phyloP scores from a whole-genome alignment of 1,284 basidiomycete species.

The Malassezia yamatoensis region DNA sequence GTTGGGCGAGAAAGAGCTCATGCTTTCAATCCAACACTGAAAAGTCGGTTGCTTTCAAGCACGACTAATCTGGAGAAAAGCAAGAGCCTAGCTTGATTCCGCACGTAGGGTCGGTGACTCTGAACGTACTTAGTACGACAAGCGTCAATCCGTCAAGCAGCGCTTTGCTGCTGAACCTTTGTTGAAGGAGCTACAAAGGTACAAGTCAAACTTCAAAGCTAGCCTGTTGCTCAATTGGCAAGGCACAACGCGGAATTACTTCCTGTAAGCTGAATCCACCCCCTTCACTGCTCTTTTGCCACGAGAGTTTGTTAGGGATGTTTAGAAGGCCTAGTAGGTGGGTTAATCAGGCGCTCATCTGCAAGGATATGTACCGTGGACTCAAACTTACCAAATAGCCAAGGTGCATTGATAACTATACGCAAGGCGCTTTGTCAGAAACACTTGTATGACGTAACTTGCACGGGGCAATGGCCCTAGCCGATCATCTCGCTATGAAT shows the following conservation, averaged over 20 bases:
- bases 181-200: too few relatives aligned
- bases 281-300: not conserved
- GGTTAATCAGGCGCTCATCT: not conserved
- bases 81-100: too few relatives aligned
- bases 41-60: not conserved
- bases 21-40: not conserved
- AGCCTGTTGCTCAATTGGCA: too few relatives aligned
- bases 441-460: not conserved
- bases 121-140: too few relatives aligned
- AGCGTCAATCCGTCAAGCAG: too few relatives aligned
- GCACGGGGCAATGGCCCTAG: too few relatives aligned
- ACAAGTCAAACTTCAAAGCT: too few relatives aligned
- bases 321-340: not conserved
- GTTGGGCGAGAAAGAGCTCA: not conserved
- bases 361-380: conserved; percentile 1
- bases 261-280: not conserved
- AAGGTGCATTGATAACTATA: not conserved
- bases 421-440: too few relatives aligned
- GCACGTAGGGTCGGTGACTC: too few relatives aligned
- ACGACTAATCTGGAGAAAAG: not conserved
- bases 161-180: too few relatives aligned
- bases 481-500: too few relatives aligned
- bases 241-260: too few relatives aligned
- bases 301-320: not conserved
- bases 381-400: not conserved